Evolutionary conservation across 768 basidiomycete species (phyloP).

Genomic region (Sarcodon aspratus): DNA sequence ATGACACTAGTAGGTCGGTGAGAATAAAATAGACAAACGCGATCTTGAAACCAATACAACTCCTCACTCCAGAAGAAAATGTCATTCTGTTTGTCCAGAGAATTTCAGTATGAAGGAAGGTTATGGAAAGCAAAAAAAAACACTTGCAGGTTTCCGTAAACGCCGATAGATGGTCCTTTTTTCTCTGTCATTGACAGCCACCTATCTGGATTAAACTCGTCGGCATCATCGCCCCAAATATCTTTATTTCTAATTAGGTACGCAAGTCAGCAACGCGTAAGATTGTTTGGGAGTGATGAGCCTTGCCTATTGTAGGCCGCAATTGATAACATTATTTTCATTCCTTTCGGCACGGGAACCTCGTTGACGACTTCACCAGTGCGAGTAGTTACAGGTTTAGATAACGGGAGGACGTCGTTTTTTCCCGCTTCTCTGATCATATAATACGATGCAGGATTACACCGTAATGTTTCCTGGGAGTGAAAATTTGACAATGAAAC

Average conservation of each 20-base stretch:
- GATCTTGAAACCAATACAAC: conserved; percentile 16
- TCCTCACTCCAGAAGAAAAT: conserved; percentile 14
- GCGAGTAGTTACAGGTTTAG: conserved; percentile 16
- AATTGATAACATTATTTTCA: neutral
- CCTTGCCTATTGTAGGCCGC: conserved; percentile 8
- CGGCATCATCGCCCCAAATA: conserved; percentile 25
- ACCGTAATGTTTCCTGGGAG: conserved; percentile 15
- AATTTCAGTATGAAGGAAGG: neutral
- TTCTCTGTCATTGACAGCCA: conserved; percentile 19
- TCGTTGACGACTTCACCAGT: neutral
- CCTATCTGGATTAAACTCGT: conserved; percentile 25
- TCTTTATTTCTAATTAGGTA: conserved; percentile 7
- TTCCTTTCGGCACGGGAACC: conserved; percentile 18
- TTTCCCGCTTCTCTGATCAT: conserved; percentile 26
- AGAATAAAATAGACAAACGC: neutral
- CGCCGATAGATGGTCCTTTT: conserved; percentile 29
- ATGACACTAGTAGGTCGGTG: neutral
- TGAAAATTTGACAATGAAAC: neutral
- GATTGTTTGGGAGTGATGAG: conserved; percentile 8
- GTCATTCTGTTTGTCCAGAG: conserved; percentile 5
- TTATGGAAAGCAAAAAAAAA: neutral
- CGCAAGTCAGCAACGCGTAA: no score
- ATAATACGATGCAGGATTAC: conserved; percentile 28
- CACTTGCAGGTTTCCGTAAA: conserved; percentile 25
- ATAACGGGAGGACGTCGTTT: conserved; percentile 32